Percentiles rank a stretch among this genome's conserved stretches.
phyloP scores from a whole-genome alignment of 208 protist species.

The Trichomonas tenax region DNA sequence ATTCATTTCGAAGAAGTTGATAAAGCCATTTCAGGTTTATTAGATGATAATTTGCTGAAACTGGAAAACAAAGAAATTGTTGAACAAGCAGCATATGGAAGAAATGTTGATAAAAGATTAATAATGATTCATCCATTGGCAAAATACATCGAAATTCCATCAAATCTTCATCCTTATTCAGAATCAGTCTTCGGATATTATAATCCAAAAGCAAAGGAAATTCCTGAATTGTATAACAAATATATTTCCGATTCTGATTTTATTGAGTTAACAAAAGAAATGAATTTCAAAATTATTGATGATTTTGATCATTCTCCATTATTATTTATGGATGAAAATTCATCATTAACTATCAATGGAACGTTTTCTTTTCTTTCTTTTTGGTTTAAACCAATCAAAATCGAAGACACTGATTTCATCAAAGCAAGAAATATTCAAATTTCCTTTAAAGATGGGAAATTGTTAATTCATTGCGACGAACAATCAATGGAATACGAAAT shows the following conservation, averaged over 20 bases:
- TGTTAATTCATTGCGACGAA: background rate
- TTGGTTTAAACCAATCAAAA: background rate
- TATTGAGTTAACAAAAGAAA: background rate
- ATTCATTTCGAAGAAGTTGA: background rate
- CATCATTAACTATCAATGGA: background rate
- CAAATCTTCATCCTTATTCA: background rate
- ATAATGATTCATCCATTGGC: background rate
- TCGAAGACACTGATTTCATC: background rate
- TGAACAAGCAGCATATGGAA: background rate
- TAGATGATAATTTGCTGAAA: background rate
- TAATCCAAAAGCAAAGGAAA: background rate
- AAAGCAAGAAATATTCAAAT: background rate
- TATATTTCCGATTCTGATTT: background rate
- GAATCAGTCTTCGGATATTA: background rate
- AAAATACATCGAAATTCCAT: background rate
- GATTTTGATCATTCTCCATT: background rate
- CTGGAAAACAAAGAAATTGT: background rate
- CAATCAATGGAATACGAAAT: background rate
- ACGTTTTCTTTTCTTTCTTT: background rate
- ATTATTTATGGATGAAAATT: background rate
- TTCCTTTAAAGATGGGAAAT: background rate
- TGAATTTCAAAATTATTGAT: background rate
- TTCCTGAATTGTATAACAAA: background rate
- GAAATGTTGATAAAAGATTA: background rate
- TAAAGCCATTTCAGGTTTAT: background rate